Evolutionary conservation across 2,329 filamentous ascomycete genomes (phyloP).

Genomic region (Aphanoascus verrucosus): DNA sequence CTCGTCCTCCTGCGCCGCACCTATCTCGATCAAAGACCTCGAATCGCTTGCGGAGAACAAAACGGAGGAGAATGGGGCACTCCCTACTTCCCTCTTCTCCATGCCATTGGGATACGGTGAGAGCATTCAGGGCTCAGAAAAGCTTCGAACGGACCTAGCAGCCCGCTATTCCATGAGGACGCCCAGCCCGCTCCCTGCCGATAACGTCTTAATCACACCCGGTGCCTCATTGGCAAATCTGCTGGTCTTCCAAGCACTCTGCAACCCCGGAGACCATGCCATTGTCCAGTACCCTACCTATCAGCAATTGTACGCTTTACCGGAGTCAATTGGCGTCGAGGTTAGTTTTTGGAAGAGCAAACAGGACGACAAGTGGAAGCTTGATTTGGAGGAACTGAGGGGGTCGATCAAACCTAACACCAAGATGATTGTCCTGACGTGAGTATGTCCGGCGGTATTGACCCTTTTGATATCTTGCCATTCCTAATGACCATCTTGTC

Average conservation of each 20-base stretch:
- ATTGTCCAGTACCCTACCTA: conserved; percentile 81
- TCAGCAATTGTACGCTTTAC: conserved; percentile 70
- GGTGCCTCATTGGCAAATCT: conserved; percentile 82
- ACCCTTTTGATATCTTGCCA: neutral
- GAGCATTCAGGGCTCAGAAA: conserved; percentile 53
- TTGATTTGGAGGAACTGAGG: conserved; percentile 56
- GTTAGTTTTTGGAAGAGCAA: conserved; percentile 66
- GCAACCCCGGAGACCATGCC: conserved; percentile 68
- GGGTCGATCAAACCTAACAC: conserved; percentile 44
- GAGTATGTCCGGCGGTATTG: conserved; percentile 5
- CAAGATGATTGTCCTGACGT: conserved; percentile 53
- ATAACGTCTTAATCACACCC: conserved; percentile 64
- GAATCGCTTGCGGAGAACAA: conserved; percentile 45
- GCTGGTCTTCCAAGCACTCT: conserved; percentile 60
- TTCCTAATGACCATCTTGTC: neutral
- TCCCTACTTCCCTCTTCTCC: conserved; percentile 37
- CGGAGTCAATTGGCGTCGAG: conserved; percentile 61
- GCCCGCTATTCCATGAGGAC: conserved; percentile 52
- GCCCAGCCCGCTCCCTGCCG: conserved; percentile 38
- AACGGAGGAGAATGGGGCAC: conserved; percentile 18
- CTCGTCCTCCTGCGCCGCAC: conserved; percentile 48
- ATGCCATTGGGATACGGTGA: conserved; percentile 60
- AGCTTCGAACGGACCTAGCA: conserved; percentile 54
- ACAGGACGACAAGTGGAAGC: conserved; percentile 53
- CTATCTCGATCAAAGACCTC: conserved; percentile 45